Evolutionary conservation across 179 eudicot genomes (phyloP).

Genomic region (Silene noctiflora): DNA sequence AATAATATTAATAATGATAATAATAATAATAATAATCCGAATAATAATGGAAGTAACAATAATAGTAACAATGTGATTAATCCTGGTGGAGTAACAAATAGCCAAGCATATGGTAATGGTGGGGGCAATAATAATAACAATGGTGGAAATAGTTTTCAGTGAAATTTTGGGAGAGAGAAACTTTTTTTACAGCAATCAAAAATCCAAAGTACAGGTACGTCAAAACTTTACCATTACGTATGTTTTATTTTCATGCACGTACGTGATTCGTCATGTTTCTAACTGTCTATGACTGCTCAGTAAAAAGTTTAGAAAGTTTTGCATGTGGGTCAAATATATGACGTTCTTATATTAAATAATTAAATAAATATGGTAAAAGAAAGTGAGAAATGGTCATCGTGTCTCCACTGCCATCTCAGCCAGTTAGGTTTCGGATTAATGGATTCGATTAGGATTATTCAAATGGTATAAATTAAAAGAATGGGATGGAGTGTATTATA

Average conservation of each 20-base stretch:
- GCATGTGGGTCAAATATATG: conserved; percentile 18
- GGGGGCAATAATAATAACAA: conserved; percentile 23
- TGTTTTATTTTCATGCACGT: background rate
- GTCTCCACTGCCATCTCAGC: background rate
- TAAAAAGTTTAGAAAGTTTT: conserved; percentile 6
- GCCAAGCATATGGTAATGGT: conserved; percentile 21
- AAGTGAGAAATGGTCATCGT: background rate
- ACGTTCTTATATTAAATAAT: too few relatives aligned
- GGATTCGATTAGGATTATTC: too few relatives aligned
- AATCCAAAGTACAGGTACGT: conserved; percentile 36
- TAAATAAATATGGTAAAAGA: too few relatives aligned
- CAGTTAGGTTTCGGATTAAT: background rate
- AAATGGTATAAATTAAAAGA: too few relatives aligned
- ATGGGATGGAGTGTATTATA: too few relatives aligned
- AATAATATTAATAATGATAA: conserved; percentile 7
- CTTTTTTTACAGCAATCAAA: conserved; percentile 23
- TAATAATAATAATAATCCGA: conserved; percentile 7
- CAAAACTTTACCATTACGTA: conserved; percentile 3
- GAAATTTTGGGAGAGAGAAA: conserved; percentile 13
- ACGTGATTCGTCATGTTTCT: conserved; percentile 18
- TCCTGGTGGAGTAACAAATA: conserved; percentile 18
- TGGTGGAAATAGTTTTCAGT: conserved; percentile 32
- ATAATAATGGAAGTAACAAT: background rate
- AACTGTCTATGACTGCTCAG: conserved; percentile 10
- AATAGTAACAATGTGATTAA: conserved; percentile 2